Base-by-base conservation (phyloP, 768 basidiomycete genomes). In the Phlebiopsis flavidoalba region DNA sequence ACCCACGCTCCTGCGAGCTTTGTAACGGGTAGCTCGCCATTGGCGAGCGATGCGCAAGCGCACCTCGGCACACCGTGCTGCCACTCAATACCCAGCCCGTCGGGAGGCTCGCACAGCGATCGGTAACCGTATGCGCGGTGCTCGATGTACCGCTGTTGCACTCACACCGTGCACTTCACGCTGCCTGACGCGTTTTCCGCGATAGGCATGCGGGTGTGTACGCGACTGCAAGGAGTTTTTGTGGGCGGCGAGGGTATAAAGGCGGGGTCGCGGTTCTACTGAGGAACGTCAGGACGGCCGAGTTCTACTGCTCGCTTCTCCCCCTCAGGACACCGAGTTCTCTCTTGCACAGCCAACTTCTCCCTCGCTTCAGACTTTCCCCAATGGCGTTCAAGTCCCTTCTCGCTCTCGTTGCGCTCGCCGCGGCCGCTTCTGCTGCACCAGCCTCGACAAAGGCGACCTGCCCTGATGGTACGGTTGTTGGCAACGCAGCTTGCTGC, bases 381-480 rank as follows among this genome's bases (percentile, higher is more conserved):
- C 17, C 53, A 61, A 66, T 66, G 65, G 58, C 64, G 45, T 62
- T 66, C 61, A 17, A 36, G 4, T 26, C 58, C 22, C 37, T 66
- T 48, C 11, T 59, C 35, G 55, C 61, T 33, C 31, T 66, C 56
- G 46, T 60, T 40, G 53, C 63, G 37, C 33, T 66, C 52, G 63
- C 64, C 24, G 53, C 63, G 11, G 10, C 53, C 17, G 21, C 24
- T 7, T 36, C 17, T 49, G 60, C 62, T 43, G 59, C 63, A 10
- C 49, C 55, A 6, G 50, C 37, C 21, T 33, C 46, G 11, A 21
- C 15, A 11, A 24, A 43, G 45, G 56, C 57, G 1, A 45, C 46
- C 40, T 65, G 64, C 49, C 46, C 62, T 5, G 66, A 63, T 35
- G 66, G 66, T 31, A 51, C 56, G 21, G 33, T 14, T 4, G 59